Base-by-base conservation (phyloP, 1,284 basidiomycete genomes). In the Ceratobasidium sp. region DNA sequence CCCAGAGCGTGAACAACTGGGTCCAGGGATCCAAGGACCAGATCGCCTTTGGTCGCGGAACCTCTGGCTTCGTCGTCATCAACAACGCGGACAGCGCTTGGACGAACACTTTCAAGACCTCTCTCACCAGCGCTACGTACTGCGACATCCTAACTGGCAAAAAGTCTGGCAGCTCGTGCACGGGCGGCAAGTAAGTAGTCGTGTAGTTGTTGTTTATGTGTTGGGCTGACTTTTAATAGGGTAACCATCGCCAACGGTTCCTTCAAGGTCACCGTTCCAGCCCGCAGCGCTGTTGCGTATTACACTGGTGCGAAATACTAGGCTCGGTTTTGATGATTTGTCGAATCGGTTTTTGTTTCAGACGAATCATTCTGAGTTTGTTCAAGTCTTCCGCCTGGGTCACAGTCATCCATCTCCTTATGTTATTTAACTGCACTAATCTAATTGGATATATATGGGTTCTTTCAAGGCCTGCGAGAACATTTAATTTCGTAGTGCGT, bases 1-100 rank as follows among this genome's bases (percentile, higher is more conserved):
- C 81, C 2, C 82, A 85, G 2, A 19, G 83, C 0, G 76, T 90
- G 16, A 86, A 81, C 3, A 84, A 88, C 78, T 90, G 88, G 88
- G 83, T 86, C 7, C 85, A 88, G 4, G 86, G 87, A 3, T 83
- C 84, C 76, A 81, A 84, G 1, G 81, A 87, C 64, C 88, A 85
- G 78, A 88, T 91, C 76, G 89, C 89, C 0, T 91, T 90, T 77
- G 87, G 87, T 11, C 82, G 89, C 77, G 88, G 89, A 86, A 74
- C 85, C 0, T 78, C 82, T 41, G 89, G 89, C 0, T 90, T 87
- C 77, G 85, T 90, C 0, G 89, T 85, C 0, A 91, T 91, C 78
- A 91, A 91, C 80, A 90, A 90, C 76, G 85, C 80, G 0, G 86
- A 88, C 76, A 82, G 83, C 1, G 76, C 81, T 0, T 92, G 90